These are phyloP conservation scores for Rubroshorea leprosula DNA, from an alignment of 345 rosid species.

Conservation along the genomic window DNA sequence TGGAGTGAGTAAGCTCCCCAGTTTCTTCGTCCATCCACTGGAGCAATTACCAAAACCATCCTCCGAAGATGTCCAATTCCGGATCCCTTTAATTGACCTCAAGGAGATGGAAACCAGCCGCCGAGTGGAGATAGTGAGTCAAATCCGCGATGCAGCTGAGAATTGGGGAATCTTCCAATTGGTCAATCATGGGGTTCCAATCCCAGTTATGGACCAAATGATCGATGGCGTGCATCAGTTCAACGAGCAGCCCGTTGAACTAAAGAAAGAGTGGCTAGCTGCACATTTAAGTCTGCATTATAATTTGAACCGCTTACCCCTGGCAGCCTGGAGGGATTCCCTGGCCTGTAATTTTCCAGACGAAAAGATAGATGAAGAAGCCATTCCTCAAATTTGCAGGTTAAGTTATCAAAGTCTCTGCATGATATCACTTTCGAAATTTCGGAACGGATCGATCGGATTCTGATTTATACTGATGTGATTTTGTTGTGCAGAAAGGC, in stretches of 20 bases:
- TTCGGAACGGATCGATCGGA: no score
- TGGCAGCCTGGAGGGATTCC: neutral
- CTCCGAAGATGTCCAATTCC: neutral
- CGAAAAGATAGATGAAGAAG: neutral
- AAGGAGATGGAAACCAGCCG: neutral
- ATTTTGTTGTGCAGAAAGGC: neutral
- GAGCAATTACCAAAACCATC: no score
- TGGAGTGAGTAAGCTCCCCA: no score
- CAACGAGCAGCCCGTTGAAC: constrained; percentile 15
- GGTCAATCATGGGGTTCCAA: constrained; percentile 23
- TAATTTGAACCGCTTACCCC: no score
- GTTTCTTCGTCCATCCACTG: no score
- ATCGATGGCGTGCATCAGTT: constrained; percentile 24
- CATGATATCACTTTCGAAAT: neutral
- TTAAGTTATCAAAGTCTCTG: no score
- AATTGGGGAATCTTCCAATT: constrained; percentile 31
- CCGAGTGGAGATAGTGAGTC: constrained; percentile 3
- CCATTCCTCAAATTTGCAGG: neutral
- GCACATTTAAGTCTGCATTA: neutral
- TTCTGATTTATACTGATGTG: no score
- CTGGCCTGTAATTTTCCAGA: neutral
- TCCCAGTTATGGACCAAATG: constrained; percentile 15
- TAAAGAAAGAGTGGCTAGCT: constrained; percentile 9
- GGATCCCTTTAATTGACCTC: constrained; percentile 25
- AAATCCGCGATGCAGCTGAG: constrained; percentile 16